Base-by-base conservation (phyloP, 2,329 filamentous ascomycete genomes). In the Colletotrichum euphorbiae region DNA sequence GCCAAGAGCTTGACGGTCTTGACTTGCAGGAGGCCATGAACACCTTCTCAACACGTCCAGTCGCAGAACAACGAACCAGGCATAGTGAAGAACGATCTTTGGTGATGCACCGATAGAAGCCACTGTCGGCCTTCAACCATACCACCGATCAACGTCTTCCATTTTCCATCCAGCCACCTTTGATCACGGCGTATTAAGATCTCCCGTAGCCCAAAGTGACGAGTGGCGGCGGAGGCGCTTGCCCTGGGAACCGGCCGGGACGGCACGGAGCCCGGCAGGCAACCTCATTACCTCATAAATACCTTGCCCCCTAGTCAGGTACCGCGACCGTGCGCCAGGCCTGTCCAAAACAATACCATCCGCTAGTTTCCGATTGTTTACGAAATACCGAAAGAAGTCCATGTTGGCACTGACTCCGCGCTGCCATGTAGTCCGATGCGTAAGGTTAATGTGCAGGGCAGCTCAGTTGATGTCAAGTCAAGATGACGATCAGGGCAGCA, bases 41-140 rank as follows among this genome's bases (percentile, higher is more conserved):
- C 19, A 28, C 28, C 28, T 28, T 28, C 28, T 28, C 7, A 28
- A 71, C 31, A 73, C 75, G 50, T 72, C 28, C 28, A 28, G 28
- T 60, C 12, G 3, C 21, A 4, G 21, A 4, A 21, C 21, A 21
- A 3, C 21, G 21, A 21, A 4, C n/a, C n/a, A n/a, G n/a, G n/a
- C n/a, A n/a, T n/a, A n/a, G n/a, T n/a, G 21, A 21, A 21, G 21
- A 21, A 21, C 21, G 21, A 21, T 21, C 21, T 21, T 21, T 21
- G 21, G 4, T 21, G 21, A 21, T 21, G 21, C 21, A 21, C 3
- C 4, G 4, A 21, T 3, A 21, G 21, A 21, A 21, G 21, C 21
- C 21, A 2, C 21, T 21, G 21, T 21, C 21, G 21, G 4, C 21
- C 21, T 4, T 21, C 21, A 21, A 21, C 21, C 21, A 21, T 21